Evolutionary conservation across 2,329 filamentous ascomycete species (phyloP), one percentile per base, ranked within the genome.

Genomic region (Talaromyces sp.): DNA sequence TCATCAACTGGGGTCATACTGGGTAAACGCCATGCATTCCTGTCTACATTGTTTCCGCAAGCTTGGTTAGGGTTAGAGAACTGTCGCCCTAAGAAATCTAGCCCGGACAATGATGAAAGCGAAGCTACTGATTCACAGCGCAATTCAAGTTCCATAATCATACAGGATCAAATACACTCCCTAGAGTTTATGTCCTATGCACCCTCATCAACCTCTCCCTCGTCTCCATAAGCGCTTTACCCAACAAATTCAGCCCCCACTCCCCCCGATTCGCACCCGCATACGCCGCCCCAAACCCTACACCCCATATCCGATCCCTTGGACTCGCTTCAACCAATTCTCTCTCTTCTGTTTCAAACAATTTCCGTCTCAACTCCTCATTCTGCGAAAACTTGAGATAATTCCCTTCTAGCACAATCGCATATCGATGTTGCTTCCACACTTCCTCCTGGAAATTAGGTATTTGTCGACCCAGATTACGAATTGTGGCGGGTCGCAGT

Each of bases 321-420:
- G 70, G 71, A 64, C 71, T 73, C 1, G 70, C 66, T 62, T 73
- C 71, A 2, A 71, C 69, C 17, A 73, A 48, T 48, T 67, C 62
- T 35, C 66, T 64, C 13, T 67, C 61, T 13, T 65, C 69, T 3
- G 71, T 73, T 25, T 55, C 66, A 48, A 72, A 48, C 48, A 74
- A 61, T 2, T 65, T 52, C 36, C 59, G 48, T 41, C 64, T 64
- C 8, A 70, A 57, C 5, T 68, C 60, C 43, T 65, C 61, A 41
- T 69, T 65, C 56, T 73, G 70, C 7, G 61, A 66, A 39, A 71
- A 72, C 56, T 73, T 73, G 37, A 68, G 55, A 41, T 67, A 69
- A 46, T 68, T 71, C 5, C 66, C 70, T 28, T 67, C 61, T 45
- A 68, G 66, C 4, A 70, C 71, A 43, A 72, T 64, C n/a, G 45